These are phyloP conservation scores for Hypoxylon sp. DNA, from an alignment of 2,329 filamentous ascomycete species.

Conservation along the genomic window DNA sequence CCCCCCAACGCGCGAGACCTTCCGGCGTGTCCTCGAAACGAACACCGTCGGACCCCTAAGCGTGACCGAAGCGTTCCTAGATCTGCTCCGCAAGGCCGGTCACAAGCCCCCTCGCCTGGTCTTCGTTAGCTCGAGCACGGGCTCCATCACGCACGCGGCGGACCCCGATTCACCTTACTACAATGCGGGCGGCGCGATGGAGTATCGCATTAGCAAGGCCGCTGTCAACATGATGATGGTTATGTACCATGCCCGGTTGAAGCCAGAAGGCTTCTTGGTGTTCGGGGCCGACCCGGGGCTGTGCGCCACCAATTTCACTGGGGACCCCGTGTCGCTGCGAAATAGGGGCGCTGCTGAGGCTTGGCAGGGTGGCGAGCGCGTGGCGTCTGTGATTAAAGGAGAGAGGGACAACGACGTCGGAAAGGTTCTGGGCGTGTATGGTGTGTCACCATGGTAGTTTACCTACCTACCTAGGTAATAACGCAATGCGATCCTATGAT, in stretches of 20 bases:
- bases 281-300: constrained; percentile 36
- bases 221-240: constrained; percentile 50
- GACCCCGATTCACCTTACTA: constrained; percentile 38
- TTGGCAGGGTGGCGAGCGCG: constrained; percentile 27
- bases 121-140: constrained; percentile 45
- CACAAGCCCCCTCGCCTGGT: constrained; percentile 42
- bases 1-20: constrained; percentile 13
- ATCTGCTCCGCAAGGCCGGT: constrained; percentile 19
- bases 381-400: constrained; percentile 29
- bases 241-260: constrained; percentile 41
- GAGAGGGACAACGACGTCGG: constrained; percentile 31
- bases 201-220: constrained; percentile 48
- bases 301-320: constrained; percentile 34
- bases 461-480: too few species aligned
- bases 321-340: constrained; percentile 15
- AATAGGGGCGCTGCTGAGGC: constrained; percentile 23
- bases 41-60: constrained; percentile 35
- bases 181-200: constrained; percentile 20
- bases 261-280: constrained; percentile 24
- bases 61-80: constrained; percentile 32
- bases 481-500: too few species aligned
- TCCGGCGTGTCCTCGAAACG: constrained; percentile 26
- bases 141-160: constrained; percentile 40
- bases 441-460: constrained; percentile 24
- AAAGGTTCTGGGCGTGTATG: constrained; percentile 28